Evolutionary conservation across 2,329 filamentous ascomycete genomes (phyloP), one percentile per base, ranked within the genome.

Genomic region (Colletotrichum spaethianum): DNA sequence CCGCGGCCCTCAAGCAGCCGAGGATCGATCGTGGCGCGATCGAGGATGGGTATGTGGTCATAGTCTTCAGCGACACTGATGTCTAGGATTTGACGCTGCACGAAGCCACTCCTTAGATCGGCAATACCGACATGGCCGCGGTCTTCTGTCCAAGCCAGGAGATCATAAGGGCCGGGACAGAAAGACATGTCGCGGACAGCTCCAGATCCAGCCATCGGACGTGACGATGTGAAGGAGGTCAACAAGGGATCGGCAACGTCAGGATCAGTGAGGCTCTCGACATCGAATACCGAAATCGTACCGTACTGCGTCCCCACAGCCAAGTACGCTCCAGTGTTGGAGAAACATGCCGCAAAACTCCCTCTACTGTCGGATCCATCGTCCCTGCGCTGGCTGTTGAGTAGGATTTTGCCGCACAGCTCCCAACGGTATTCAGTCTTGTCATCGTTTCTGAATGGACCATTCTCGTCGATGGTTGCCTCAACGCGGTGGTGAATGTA

Each of bases 61-160:
- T 91, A 87, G 4, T 86, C 86, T 33, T 88, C 86, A 63, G 89
- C 86, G 18, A 86, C 85, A 75, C 91, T 88, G 52, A 96, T 85
- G 36, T 88, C 84, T 38, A 96, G 85, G 40, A 93, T 87, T 79
- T 96, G 94, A 56, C 92, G 90, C 63, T 90, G 87, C 57, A 88
- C 85, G 73, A 94, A 91, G 28, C 91, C 89, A 75, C 86, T 89
- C 38, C 93, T 88, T 61, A 94, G 83, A 80, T 96, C 94, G 6
- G 92, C 92, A 48, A 96, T 86, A 46, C 93, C 94, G 20, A 95
- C 86, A 67, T 91, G 87, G 4, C 92, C 93, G 74, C 93, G 92
- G 77, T 98, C 94, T 81, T 99, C 96, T 11, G 95, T 94, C 95
- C 96, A 98, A 8, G 97, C 93, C 50, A 99, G 85, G 23, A 99